A percentile compares a stretch with the other conserved stretches of the same genome.
Conservation (phyloP, 176 grass and related monocot species). For the Ensete ventricosum region DNA sequence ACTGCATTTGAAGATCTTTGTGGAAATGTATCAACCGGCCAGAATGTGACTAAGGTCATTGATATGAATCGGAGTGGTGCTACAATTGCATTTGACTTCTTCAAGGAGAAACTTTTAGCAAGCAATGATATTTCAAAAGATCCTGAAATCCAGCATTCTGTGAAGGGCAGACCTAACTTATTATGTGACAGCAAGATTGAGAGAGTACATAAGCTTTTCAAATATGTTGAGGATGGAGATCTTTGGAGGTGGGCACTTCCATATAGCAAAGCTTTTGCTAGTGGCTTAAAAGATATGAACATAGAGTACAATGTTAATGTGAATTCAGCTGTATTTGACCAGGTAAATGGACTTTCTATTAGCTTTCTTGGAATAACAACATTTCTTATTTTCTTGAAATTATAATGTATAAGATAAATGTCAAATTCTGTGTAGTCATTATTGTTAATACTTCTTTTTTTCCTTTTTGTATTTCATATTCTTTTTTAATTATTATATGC, state of each 20-base stretch:
- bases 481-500: too few species aligned
- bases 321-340: slow-evolving; percentile 60
- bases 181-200: slow-evolving; percentile 48
- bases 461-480: too few species aligned
- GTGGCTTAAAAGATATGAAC: slow-evolving; percentile 70
- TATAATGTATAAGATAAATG: neutral
- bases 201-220: slow-evolving; percentile 62
- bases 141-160: slow-evolving; percentile 16
- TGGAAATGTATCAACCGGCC: slow-evolving; percentile 27
- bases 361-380: neutral
- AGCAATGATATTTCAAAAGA: slow-evolving; percentile 18
- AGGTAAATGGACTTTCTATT: slow-evolving; percentile 35
- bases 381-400: too few species aligned
- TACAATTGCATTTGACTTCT: slow-evolving; percentile 93
- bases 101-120: slow-evolving; percentile 45
- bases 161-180: slow-evolving; percentile 23
- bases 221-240: slow-evolving; percentile 85
- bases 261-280: slow-evolving; percentile 77
- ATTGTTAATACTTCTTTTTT: too few species aligned
- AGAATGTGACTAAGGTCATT: slow-evolving; percentile 82
- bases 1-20: slow-evolving; percentile 69
- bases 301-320: slow-evolving; percentile 69
- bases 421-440: neutral
- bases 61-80: slow-evolving; percentile 89
- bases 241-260: slow-evolving; percentile 73